phyloP scores from a whole-genome alignment of 2,329 filamentous ascomycete species.

The Pseudophaeomoniella oleicola region DNA sequence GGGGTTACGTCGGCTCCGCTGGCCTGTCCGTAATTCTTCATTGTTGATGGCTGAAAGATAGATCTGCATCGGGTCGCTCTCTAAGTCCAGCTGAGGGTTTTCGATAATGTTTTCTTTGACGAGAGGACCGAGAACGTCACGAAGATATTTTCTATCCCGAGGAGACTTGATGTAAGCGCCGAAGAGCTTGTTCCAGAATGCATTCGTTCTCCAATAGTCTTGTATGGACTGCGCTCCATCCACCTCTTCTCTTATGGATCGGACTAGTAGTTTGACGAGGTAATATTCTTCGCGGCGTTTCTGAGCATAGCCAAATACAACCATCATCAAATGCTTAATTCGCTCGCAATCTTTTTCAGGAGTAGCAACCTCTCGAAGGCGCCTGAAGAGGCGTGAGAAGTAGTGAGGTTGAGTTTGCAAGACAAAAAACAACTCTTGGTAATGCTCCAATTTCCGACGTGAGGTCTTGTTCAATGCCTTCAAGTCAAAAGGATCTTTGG shows the following conservation, averaged over 20 bases:
- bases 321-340: slow-evolving; percentile 89
- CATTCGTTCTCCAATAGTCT: slow-evolving; percentile 78
- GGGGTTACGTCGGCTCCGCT: slow-evolving; percentile 62
- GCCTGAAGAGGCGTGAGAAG: slow-evolving; percentile 72
- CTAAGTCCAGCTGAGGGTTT: slow-evolving; percentile 76
- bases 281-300: slow-evolving; percentile 97
- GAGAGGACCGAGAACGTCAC: slow-evolving; percentile 69
- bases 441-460: slow-evolving; percentile 84
- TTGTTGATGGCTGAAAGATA: slow-evolving; percentile 94
- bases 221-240: slow-evolving; percentile 58
- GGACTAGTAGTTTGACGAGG: slow-evolving; percentile 70
- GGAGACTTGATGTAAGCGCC: slow-evolving; percentile 81
- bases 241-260: slow-evolving; percentile 75
- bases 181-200: slow-evolving; percentile 83
- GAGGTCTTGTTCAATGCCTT: slow-evolving; percentile 97
- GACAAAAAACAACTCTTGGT: slow-evolving; percentile 95
- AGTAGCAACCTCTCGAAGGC: slow-evolving; percentile 67
- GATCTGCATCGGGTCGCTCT: slow-evolving; percentile 95
- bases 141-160: slow-evolving; percentile 79
- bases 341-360: slow-evolving; percentile 86
- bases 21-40: slow-evolving; percentile 84
- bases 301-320: slow-evolving; percentile 90
- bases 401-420: slow-evolving; percentile 95
- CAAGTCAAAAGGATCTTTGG: slow-evolving; percentile 84
- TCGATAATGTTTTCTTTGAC: slow-evolving; percentile 89